These are phyloP conservation scores for Collybia sordida DNA, from an alignment of 768 basidiomycete genomes.

Conservation along the genomic window DNA sequence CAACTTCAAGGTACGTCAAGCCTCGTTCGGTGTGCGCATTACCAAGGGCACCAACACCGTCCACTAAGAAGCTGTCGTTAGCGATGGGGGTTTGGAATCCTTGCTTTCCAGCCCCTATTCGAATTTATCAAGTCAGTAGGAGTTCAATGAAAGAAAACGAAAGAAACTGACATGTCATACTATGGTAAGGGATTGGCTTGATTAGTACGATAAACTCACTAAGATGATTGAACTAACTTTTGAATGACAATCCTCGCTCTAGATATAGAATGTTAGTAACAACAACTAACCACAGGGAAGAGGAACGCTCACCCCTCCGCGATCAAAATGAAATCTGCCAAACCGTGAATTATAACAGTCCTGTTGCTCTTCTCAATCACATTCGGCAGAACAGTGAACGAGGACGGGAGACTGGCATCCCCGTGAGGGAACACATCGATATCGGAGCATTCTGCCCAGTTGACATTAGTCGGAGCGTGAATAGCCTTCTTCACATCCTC, in stretches of 20 bases:
- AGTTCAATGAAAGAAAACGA: not conserved
- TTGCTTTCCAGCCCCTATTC: constrained; percentile 57
- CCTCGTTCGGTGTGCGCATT: constrained; percentile 66
- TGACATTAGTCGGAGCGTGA: constrained; percentile 61
- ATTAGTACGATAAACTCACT: not conserved
- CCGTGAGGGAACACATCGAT: constrained; percentile 59
- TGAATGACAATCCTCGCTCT: constrained; percentile 64
- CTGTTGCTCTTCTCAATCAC: constrained; percentile 76
- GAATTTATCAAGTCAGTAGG: not conserved
- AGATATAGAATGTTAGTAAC: not conserved
- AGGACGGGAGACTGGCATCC: constrained; percentile 61
- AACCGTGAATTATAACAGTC: constrained; percentile 68
- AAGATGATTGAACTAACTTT: constrained; percentile 41
- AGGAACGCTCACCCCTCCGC: constrained; percentile 59
- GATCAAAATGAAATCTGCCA: constrained; percentile 73
- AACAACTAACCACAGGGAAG: not conserved
- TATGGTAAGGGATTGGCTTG: constrained; percentile 9
- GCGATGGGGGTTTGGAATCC: constrained; percentile 72
- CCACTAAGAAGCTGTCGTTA: constrained; percentile 67
- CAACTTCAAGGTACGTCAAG: constrained; percentile 66
- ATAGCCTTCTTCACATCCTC: constrained; percentile 68
- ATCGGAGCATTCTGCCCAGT: constrained; percentile 66
- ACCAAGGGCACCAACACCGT: constrained; percentile 68
- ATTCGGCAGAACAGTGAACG: constrained; percentile 64
- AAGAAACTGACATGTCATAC: constrained; percentile 40